Base-by-base conservation (phyloP, 2,329 filamentous ascomycete genomes). In the Dryadomyces sulphureus region DNA sequence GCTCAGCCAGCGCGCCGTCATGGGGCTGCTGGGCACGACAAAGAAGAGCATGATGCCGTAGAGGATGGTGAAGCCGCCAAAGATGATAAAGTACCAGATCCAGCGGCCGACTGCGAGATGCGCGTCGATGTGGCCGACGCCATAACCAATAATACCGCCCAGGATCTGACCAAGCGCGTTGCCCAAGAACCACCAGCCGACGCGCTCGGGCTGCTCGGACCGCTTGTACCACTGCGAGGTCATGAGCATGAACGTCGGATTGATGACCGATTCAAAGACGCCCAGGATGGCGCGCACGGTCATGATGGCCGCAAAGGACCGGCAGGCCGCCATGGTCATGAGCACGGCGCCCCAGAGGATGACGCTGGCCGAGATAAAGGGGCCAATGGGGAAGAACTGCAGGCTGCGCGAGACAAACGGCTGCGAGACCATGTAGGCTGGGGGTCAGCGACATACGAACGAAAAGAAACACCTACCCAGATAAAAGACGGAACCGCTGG, bases 161-260 rank as follows among this genome's bases (percentile, higher is more conserved):
- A 58, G 41, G 19, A 61, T 54, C 46, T 70, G 71, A 0, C 69
- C 68, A 0, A 75, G 51, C 0, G 67, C 64, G 46, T 61, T 57
- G 19, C 56, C 54, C 45, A 56, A 55, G 45, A 70, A 72, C 49
- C 53, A 52, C 2, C 45, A 46, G 5, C 44, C 48, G 25, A 51
- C 39, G 12, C 42, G 38, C 36, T 20, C 35, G 6, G 46, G 42
- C 38, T 48, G 46, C 32, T 48, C 46, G 5, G 27, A 25, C 8
- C 43, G 34, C 12, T 52, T 59, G 45, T 59, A 60, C 57, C 58
- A 61, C 54, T 57, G 56, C 20, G 52, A 52, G 17, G 59, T 49
- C 11, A 61, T 53, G 16, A 62, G 48, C 21, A 61, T 54, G 52
- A 59, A 52, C 60, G 53, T 54, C 5, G 54, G 57, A 17, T 54